Conservation (phyloP, 176 grass and related monocot genomes). For the Oryza australiensis region DNA sequence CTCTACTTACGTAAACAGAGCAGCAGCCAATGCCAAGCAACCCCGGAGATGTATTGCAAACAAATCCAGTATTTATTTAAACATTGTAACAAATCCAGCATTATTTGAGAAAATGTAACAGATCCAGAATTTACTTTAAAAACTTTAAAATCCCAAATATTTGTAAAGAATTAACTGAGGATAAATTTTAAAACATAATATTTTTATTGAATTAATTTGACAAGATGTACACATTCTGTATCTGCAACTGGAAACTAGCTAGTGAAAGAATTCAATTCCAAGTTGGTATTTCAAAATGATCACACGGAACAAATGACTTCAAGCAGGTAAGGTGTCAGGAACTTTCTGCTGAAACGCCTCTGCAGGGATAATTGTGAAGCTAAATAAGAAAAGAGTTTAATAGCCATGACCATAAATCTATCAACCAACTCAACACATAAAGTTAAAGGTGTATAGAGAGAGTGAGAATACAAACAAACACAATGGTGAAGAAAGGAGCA, state of each 20-base stretch:
- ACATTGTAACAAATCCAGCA: neutral
- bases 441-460: neutral
- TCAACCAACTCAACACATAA: neutral
- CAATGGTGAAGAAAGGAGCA: neutral
- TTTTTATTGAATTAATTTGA: neutral
- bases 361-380: conserved; percentile 1
- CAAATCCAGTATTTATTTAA: neutral
- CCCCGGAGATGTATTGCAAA: neutral
- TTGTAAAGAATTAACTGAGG: neutral
- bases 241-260: conserved; percentile 3
- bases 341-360: neutral
- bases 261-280: neutral
- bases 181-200: conserved; percentile 31
- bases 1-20: neutral
- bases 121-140: neutral
- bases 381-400: conserved; percentile 20
- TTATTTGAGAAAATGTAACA: neutral
- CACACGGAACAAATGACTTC: neutral
- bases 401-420: conserved; percentile 17
- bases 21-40: neutral
- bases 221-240: conserved; percentile 9
- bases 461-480: conserved; percentile 15
- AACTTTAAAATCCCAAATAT: neutral
- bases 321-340: neutral
- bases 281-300: conserved; percentile 5